These are phyloP conservation scores for Sporisorium graminicola DNA, from an alignment of 1,284 basidiomycete genomes.

Conservation along the genomic window DNA sequence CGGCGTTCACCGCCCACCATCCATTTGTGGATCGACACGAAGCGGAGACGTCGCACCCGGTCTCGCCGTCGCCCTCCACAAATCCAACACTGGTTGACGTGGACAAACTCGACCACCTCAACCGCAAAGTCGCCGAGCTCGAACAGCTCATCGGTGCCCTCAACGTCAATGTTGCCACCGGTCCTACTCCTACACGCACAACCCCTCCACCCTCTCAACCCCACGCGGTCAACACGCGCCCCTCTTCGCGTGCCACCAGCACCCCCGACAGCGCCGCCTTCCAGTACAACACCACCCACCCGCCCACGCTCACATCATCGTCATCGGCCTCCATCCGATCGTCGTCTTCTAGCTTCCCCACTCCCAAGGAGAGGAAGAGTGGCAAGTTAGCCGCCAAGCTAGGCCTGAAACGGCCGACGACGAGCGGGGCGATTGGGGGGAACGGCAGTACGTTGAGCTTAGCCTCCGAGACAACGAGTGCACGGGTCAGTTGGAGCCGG, in stretches of 20 bases:
- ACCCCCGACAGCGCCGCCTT: slow-evolving; percentile 8
- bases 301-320: neutral
- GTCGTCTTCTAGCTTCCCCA: neutral
- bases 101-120: slow-evolving; percentile 30
- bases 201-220: too few relatives aligned
- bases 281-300: slow-evolving; percentile 12
- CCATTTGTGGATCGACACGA: neutral
- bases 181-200: too few relatives aligned
- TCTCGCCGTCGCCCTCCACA: slow-evolving; percentile 13
- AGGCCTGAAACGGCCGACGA: slow-evolving; percentile 1
- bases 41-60: slow-evolving; percentile 3
- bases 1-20: neutral
- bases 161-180: neutral
- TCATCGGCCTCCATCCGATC: neutral
- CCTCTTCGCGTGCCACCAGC: neutral
- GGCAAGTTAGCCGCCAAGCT: slow-evolving; percentile 10
- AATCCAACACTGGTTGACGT: slow-evolving; percentile 10
- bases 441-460: neutral
- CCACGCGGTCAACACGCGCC: too few relatives aligned
- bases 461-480: neutral
- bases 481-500: slow-evolving; percentile 40
- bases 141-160: slow-evolving; percentile 22
- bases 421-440: too few relatives aligned
- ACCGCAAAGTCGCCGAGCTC: slow-evolving; percentile 35
- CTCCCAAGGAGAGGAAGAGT: neutral